phyloP scores from a whole-genome alignment of 306 rosid species.

The Chamaecrista fasciculata region DNA sequence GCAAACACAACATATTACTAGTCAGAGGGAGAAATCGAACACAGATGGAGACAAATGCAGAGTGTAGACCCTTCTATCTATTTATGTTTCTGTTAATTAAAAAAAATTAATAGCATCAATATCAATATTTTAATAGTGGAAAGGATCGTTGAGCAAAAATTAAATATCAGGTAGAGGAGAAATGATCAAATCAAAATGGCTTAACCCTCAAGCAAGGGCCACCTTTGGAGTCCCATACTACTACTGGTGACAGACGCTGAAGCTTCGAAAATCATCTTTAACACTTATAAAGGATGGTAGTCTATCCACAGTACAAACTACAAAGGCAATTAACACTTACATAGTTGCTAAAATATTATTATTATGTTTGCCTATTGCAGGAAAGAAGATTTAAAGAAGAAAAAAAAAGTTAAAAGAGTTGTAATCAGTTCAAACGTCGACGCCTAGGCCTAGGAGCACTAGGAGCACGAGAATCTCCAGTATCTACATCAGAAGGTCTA shows the following conservation, averaged over 20 bases:
- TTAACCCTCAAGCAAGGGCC: neutral
- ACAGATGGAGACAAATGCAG: too few species aligned
- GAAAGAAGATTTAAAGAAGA: neutral
- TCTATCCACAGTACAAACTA: constrained; percentile 11
- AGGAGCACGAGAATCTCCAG: constrained; percentile 63
- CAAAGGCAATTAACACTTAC: constrained; percentile 23
- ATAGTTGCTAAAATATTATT: constrained; percentile 4
- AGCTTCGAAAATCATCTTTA: constrained; percentile 29
- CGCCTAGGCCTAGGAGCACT: constrained; percentile 55
- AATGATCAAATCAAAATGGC: too few species aligned
- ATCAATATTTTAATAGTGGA: too few species aligned
- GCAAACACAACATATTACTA: too few species aligned
- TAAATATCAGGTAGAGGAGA: neutral
- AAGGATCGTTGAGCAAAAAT: neutral
- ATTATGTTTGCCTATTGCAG: neutral
- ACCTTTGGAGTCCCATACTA: neutral
- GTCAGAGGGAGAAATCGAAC: too few species aligned
- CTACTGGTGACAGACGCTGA: constrained; percentile 4
- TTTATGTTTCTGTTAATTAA: too few species aligned
- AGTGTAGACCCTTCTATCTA: too few species aligned
- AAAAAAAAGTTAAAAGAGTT: neutral
- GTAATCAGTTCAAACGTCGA: constrained; percentile 52
- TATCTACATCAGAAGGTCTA: constrained; percentile 58
- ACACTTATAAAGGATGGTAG: neutral
- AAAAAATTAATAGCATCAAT: too few species aligned